These are phyloP conservation scores for Acacia melanoxylon DNA, from an alignment of 306 rosid species.

Conservation along the genomic window DNA sequence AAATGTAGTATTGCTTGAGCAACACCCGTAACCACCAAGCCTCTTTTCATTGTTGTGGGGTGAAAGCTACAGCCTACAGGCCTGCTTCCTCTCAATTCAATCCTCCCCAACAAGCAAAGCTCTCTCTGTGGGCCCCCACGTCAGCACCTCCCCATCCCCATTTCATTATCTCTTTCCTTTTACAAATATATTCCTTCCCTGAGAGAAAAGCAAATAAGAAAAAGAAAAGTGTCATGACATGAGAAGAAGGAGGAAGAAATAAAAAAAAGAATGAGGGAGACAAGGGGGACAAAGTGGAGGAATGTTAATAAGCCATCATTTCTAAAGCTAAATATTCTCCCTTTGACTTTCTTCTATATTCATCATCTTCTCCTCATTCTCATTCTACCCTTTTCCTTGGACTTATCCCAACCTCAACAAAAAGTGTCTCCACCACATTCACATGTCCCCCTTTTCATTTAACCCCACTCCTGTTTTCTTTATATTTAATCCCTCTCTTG, in stretches of 20 bases:
- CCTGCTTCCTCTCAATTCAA: not conserved
- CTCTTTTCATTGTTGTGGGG: not conserved
- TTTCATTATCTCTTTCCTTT: not conserved
- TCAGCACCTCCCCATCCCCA: constrained; percentile 32
- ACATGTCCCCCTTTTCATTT: not conserved
- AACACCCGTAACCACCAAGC: constrained; percentile 62
- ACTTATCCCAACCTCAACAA: constrained; percentile 1
- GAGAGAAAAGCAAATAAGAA: constrained; percentile 54
- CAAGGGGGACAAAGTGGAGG: constrained; percentile 99
- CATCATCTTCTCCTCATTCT: constrained; percentile 66
- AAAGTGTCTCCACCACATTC: not conserved
- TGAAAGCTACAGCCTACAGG: not conserved
- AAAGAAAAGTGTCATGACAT: constrained; percentile 49
- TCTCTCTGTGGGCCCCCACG: constrained; percentile 59
- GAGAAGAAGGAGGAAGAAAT: constrained; percentile 30
- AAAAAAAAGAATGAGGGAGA: constrained; percentile 21
- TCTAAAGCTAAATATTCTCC: constrained; percentile 59
- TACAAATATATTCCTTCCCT: constrained; percentile 66
- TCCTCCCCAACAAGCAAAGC: not conserved
- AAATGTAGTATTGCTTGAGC: constrained; percentile 50
- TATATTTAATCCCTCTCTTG: too few species aligned
- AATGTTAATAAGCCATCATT: constrained; percentile 81
- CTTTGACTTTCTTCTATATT: constrained; percentile 70
- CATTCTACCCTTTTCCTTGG: constrained; percentile 47
- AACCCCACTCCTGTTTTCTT: too few species aligned